phyloP scores from a whole-genome alignment of 352 stramenopile species.

The Phytophthora pluvialis region DNA sequence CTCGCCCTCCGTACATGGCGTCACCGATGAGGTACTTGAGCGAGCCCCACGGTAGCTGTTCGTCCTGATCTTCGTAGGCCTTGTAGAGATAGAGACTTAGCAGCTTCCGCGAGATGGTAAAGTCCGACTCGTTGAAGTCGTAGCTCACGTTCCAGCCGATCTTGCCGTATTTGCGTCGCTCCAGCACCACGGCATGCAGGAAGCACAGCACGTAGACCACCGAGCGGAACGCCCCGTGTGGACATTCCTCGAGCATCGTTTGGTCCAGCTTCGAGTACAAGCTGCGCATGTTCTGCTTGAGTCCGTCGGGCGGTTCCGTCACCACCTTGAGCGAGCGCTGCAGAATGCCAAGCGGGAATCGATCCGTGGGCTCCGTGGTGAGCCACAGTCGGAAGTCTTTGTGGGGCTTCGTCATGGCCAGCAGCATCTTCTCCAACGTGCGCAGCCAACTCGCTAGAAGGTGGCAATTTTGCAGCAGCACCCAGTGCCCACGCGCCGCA shows the following conservation, averaged over 20 bases:
- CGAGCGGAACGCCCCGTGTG: constrained; percentile 91
- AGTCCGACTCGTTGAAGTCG: constrained; percentile 98
- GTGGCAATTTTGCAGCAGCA: constrained; percentile 96
- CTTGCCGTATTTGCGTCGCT: constrained; percentile 96
- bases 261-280: constrained; percentile 93
- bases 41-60: constrained; percentile 94
- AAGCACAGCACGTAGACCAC: constrained; percentile 96
- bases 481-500: constrained; percentile 87
- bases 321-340: constrained; percentile 96
- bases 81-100: constrained; percentile 95
- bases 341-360: constrained; percentile 95
- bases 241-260: constrained; percentile 92
- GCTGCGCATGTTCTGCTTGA: constrained; percentile 97
- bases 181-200: constrained; percentile 94
- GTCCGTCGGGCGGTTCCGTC: constrained; percentile 94
- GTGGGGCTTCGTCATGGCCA: constrained; percentile 92
- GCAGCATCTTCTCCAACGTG: constrained; percentile 93
- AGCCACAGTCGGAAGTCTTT: constrained; percentile 96
- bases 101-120: constrained; percentile 93
- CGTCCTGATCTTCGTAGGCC: constrained; percentile 91
- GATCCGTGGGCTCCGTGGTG: constrained; percentile 95
- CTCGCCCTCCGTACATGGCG: constrained; percentile 96
- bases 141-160: constrained; percentile 98
- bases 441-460: constrained; percentile 94
- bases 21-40: constrained; percentile 96